These are phyloP conservation scores for Sergeia podlipaevii DNA, from an alignment of 208 protist species.

Conservation along the genomic window DNA sequence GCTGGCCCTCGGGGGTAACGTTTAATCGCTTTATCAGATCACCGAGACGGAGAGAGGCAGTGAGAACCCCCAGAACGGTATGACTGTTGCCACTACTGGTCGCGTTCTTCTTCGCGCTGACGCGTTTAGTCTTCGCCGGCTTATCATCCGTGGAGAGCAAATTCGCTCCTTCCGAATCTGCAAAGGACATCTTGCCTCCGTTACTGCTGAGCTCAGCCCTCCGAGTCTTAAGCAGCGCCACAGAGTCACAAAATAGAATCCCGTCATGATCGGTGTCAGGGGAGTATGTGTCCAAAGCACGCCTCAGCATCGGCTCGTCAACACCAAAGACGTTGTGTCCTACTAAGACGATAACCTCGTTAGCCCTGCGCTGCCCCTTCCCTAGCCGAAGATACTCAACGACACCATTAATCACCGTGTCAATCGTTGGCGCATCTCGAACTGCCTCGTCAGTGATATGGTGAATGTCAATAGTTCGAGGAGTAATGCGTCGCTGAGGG, in stretches of 20 bases:
- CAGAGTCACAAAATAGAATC: conserved; percentile 82
- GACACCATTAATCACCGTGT: conserved; percentile 48
- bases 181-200: neutral
- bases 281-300: conserved; percentile 38
- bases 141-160: conserved; percentile 5
- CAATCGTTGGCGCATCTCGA: conserved; percentile 43
- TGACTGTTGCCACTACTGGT: no score
- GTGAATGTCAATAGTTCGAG: conserved; percentile 67
- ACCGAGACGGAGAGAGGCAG: conserved; percentile 56
- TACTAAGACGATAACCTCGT: conserved; percentile 72
- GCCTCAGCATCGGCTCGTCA: conserved; percentile 83
- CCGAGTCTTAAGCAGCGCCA: conserved; percentile 52
- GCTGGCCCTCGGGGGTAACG: conserved; percentile 48
- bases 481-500: conserved; percentile 58
- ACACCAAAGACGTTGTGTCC: conserved; percentile 84
- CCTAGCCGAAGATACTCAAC: conserved; percentile 63
- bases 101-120: conserved; percentile 8
- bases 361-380: conserved; percentile 19
- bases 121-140: neutral
- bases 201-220: conserved; percentile 25
- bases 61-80: conserved; percentile 46
- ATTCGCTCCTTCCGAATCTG: neutral
- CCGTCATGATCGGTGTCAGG: conserved; percentile 35
- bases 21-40: conserved; percentile 60
- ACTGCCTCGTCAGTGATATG: conserved; percentile 82